Conservation (phyloP, 106 monocot genomes). For the Chionographis japonica region DNA sequence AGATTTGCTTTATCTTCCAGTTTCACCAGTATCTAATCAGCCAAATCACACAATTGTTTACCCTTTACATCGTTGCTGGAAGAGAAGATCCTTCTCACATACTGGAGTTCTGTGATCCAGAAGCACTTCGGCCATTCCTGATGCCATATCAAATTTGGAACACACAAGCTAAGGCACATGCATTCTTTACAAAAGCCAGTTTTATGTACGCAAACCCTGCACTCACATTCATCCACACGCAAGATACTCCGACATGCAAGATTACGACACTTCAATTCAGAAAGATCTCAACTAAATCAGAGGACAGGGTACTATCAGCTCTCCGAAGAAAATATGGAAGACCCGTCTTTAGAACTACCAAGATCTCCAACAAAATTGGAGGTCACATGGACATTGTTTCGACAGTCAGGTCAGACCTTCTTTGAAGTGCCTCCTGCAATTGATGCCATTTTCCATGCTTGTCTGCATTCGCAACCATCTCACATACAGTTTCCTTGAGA, state of each 20-base stretch:
- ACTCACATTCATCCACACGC: conserved; percentile 88
- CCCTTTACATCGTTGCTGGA: conserved; percentile 66
- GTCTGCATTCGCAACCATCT: conserved; percentile 44
- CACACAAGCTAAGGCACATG: conserved; percentile 94
- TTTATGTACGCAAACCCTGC: conserved; percentile 67
- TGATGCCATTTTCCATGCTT: conserved; percentile 37
- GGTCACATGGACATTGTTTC: conserved; percentile 48
- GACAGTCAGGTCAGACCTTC: conserved; percentile 59
- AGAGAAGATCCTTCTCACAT: conserved; percentile 70
- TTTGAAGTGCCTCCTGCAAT: conserved; percentile 44
- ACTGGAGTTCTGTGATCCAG: conserved; percentile 50
- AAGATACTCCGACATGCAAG: conserved; percentile 43
- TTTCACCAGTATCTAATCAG: conserved; percentile 44
- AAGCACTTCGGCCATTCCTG: conserved; percentile 48
- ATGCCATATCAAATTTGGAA: conserved; percentile 74
- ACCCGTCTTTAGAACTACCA: conserved; percentile 67
- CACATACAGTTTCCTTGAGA: conserved; percentile 53
- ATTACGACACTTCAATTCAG: conserved; percentile 66
- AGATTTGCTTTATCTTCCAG: conserved; percentile 46
- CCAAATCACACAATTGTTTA: conserved; percentile 44
- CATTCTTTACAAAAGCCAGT: conserved; percentile 76
- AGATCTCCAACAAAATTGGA: conserved; percentile 52
- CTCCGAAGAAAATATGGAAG: conserved; percentile 56
- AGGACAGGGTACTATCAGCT: conserved; percentile 20
- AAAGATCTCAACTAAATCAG: conserved; percentile 77